phyloP scores from a whole-genome alignment of 2,329 filamentous ascomycete species.

The Alternaria gaisen region DNA sequence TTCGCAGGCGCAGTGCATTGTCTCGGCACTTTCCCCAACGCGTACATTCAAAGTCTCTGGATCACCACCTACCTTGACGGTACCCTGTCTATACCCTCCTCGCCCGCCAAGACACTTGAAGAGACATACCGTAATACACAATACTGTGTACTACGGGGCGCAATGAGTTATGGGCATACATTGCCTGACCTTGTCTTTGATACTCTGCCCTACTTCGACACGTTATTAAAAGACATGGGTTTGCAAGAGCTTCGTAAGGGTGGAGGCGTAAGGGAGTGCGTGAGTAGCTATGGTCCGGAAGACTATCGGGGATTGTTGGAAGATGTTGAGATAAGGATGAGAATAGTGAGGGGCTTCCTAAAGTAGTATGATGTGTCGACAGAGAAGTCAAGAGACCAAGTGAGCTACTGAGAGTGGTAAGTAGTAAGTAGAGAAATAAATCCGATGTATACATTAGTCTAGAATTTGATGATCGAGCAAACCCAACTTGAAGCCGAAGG shows the following conservation, averaged over 20 bases:
- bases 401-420: not conserved
- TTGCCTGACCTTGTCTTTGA: conserved; percentile 54
- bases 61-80: conserved; percentile 70
- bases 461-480: not conserved
- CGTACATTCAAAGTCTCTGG: conserved; percentile 55
- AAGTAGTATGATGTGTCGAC: not conserved
- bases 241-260: conserved; percentile 31
- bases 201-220: conserved; percentile 40
- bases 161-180: conserved; percentile 76
- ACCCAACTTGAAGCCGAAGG: not conserved
- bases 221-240: conserved; percentile 36
- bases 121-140: conserved; percentile 68
- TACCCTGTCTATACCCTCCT: conserved; percentile 49
- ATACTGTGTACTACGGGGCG: conserved; percentile 74
- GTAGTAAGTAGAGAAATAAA: too few species aligned
- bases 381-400: not conserved
- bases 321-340: conserved; percentile 59
- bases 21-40: conserved; percentile 50
- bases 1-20: conserved; percentile 45
- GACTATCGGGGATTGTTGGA: conserved; percentile 64
- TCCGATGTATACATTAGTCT: not conserved
- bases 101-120: conserved; percentile 24
- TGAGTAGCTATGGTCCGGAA: conserved; percentile 54
- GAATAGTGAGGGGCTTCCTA: not conserved
- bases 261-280: conserved; percentile 25